These are phyloP conservation scores for Kodamaea laetipori DNA, from an alignment of 805 yeast genomes.

Conservation along the genomic window DNA sequence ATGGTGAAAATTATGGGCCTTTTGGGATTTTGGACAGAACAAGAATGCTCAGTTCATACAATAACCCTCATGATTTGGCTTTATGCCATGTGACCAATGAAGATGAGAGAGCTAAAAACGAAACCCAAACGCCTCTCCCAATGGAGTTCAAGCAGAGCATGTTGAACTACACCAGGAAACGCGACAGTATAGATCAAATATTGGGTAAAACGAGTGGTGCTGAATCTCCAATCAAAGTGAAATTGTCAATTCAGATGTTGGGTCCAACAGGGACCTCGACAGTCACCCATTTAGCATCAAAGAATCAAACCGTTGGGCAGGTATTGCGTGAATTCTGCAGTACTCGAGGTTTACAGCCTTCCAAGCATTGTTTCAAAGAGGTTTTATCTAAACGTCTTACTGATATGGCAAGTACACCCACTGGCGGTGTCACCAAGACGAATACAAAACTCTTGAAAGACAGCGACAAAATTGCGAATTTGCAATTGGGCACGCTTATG, in stretches of 20 bases:
- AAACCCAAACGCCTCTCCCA: slow-evolving; percentile 56
- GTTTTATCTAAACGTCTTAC: slow-evolving; percentile 14
- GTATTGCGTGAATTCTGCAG: slow-evolving; percentile 31
- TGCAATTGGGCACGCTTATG: slow-evolving; percentile 1
- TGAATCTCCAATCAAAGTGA: slow-evolving; percentile 14
- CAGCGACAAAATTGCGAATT: slow-evolving; percentile 1
- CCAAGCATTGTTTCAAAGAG: slow-evolving; percentile 29
- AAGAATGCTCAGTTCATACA: slow-evolving; percentile 66
- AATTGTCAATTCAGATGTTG: slow-evolving; percentile 6
- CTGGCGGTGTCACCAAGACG: slow-evolving; percentile 4
- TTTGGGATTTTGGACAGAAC: slow-evolving; percentile 84
- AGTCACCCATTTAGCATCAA: slow-evolving; percentile 7
- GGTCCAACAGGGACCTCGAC: slow-evolving; percentile 9
- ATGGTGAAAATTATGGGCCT: slow-evolving; percentile 89
- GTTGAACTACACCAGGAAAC: slow-evolving; percentile 18
- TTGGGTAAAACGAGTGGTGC: slow-evolving; percentile 15
- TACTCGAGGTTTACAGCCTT: slow-evolving; percentile 29
- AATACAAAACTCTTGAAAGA: slow-evolving; percentile 9
- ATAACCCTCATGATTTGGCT: slow-evolving; percentile 77
- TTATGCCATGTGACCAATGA: slow-evolving; percentile 59
- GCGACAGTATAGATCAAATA: slow-evolving; percentile 17
- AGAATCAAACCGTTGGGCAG: slow-evolving; percentile 23
- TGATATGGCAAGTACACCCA: neutral
- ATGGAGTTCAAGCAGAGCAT: slow-evolving; percentile 33
- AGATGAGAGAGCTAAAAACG: slow-evolving; percentile 48